Conservation (phyloP, 1,284 basidiomycete species). For the Rhodotorula mucilaginosa region DNA sequence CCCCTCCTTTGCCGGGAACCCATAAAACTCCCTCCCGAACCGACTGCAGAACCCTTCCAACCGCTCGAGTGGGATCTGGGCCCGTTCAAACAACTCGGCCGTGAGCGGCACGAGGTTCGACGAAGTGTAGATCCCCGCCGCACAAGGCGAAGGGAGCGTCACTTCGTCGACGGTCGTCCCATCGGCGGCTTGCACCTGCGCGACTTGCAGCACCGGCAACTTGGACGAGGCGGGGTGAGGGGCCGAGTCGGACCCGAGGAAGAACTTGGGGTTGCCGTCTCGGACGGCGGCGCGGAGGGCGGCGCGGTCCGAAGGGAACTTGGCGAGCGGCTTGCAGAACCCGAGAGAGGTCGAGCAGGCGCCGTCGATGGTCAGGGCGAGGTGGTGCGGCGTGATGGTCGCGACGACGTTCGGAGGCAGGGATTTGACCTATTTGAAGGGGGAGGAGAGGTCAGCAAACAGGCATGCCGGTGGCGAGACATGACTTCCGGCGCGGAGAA, state of each 20-base stretch:
- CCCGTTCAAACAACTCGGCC: conserved; percentile 74
- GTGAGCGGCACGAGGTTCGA: conserved; percentile 84
- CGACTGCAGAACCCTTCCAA: conserved; percentile 73
- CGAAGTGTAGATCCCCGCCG: conserved; percentile 90
- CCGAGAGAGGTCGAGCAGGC: conserved; percentile 96
- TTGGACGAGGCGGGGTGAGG: conserved; percentile 85
- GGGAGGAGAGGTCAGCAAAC: neutral
- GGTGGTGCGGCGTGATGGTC: conserved; percentile 96
- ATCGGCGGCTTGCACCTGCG: conserved; percentile 1
- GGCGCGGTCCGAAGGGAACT: conserved; percentile 85
- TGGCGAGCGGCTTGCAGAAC: conserved; percentile 98
- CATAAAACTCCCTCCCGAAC: conserved; percentile 78
- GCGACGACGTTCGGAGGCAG: conserved; percentile 88
- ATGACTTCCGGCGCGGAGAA: neutral
- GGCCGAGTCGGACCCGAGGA: conserved; percentile 95
- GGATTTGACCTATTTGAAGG: conserved; percentile 58
- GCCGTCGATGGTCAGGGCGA: conserved; percentile 90
- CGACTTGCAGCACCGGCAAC: conserved; percentile 61
- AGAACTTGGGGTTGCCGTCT: conserved; percentile 87
- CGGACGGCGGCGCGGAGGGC: conserved; percentile 78
- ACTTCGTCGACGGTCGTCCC: conserved; percentile 19
- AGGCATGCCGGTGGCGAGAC: no score
- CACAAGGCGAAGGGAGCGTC: conserved; percentile 62
- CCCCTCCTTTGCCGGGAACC: conserved; percentile 49
- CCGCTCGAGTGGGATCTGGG: conserved; percentile 64